Conservation (phyloP, 768 basidiomycete species). For the Cystofilobasidium macerans region DNA sequence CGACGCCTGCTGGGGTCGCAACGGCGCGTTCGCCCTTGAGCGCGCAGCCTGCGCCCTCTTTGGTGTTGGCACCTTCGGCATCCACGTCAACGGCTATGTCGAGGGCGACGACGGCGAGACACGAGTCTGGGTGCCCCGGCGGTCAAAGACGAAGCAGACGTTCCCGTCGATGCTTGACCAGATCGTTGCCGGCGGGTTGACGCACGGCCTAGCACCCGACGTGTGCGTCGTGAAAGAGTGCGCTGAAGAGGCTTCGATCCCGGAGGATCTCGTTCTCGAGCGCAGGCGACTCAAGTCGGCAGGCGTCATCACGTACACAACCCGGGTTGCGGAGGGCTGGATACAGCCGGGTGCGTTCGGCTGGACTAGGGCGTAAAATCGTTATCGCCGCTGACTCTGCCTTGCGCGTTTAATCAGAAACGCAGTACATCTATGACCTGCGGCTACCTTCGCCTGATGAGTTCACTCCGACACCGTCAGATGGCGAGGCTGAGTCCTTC, state of each 20-base stretch:
- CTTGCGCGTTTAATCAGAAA: slow-evolving; percentile 1
- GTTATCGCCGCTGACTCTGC: background rate
- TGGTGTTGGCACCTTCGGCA: slow-evolving; percentile 80
- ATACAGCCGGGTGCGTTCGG: slow-evolving; percentile 20
- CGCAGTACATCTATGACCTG: slow-evolving; percentile 66
- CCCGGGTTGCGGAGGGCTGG: slow-evolving; percentile 16
- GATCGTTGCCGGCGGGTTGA: slow-evolving; percentile 26
- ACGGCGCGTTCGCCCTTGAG: slow-evolving; percentile 80
- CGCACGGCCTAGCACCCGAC: slow-evolving; percentile 15
- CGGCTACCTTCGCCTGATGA: slow-evolving; percentile 48
- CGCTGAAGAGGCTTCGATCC: slow-evolving; percentile 24
- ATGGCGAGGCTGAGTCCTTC: slow-evolving; percentile 91
- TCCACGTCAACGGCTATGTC: slow-evolving; percentile 59
- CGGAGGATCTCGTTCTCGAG: slow-evolving; percentile 15
- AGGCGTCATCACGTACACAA: slow-evolving; percentile 16
- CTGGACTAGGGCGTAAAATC: background rate
- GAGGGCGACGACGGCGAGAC: background rate
- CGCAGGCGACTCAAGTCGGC: slow-evolving; percentile 7
- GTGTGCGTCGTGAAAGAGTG: slow-evolving; percentile 25
- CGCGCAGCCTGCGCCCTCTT: slow-evolving; percentile 70
- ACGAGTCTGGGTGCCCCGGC: slow-evolving; percentile 73
- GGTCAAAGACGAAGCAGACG: slow-evolving; percentile 81
- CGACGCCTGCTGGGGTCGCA: slow-evolving; percentile 39
- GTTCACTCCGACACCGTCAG: slow-evolving; percentile 60
- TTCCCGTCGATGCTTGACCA: slow-evolving; percentile 35